Conservation (phyloP, 805 yeast genomes). For the Cyberlindnera saturnus region DNA sequence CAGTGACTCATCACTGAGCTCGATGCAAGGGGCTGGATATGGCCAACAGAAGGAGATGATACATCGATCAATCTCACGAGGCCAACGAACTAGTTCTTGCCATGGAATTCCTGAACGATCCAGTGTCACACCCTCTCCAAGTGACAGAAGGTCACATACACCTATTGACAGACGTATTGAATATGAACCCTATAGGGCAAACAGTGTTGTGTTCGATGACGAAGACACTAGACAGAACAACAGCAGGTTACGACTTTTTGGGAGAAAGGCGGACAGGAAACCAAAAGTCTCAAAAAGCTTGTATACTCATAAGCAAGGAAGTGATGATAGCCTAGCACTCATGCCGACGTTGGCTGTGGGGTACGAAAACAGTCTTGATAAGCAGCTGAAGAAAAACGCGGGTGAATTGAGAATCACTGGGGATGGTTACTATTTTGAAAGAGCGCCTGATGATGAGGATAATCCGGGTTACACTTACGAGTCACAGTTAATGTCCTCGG, state of each 20-base stretch:
- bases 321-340: conserved; percentile 19
- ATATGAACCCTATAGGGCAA: conserved; percentile 12
- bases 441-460: conserved; percentile 2
- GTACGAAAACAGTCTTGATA: conserved; percentile 20
- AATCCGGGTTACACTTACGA: neutral
- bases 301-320: conserved; percentile 11
- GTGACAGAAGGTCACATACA: neutral
- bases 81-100: too few species aligned
- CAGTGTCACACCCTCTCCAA: too few species aligned
- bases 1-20: too few species aligned
- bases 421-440: conserved; percentile 18
- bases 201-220: conserved; percentile 10
- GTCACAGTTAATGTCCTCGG: neutral
- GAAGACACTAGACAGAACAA: neutral
- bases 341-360: conserved; percentile 26
- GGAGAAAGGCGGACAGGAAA: too few species aligned
- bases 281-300: neutral
- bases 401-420: conserved; percentile 22
- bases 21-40: too few species aligned
- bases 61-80: too few species aligned
- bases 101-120: too few species aligned
- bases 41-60: too few species aligned
- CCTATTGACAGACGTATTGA: neutral
- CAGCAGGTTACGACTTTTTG: neutral
- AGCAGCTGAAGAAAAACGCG: conserved; percentile 8